Base-by-base conservation (phyloP, 352 stramenopile species). In the Phytopythium oedochilum region DNA sequence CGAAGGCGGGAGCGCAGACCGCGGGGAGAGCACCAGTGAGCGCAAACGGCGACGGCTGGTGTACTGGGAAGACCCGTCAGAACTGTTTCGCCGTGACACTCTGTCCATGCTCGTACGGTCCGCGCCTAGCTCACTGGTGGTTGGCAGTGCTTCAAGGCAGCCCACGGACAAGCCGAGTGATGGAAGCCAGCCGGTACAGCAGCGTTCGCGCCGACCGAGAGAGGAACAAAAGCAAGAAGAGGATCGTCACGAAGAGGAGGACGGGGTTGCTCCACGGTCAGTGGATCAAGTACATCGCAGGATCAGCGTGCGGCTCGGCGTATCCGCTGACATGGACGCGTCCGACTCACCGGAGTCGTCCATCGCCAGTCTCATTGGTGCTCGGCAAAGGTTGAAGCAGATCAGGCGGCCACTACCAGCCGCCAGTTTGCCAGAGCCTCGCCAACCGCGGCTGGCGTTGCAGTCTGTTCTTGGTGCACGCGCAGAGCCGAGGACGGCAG, bases 261-360 rank as follows among this genome's bases (percentile, higher is more conserved):
- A 48, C 9, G 42, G 11, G 17, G 7, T 28, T 6, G 17, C 7
- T 38, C 15, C n/a, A 29, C 25, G n/a, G 45, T 5, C 28, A 28
- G 28, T 26, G 17, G 25, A 15, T 23, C 45, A 8, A 36, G 15
- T 18, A 28, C 18, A n/a, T 0, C 45, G 28, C 28, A 22, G 23
- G 14, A 48, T 28, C 12, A 48, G 42, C 14, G 22, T 29, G 23
- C 42, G 42, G 2, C 23, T 48, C 14, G 42, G 42, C 23, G 14
- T 48, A 34, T 48, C 42, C 15, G 15, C 42, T 12, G 42, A 48
- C 42, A 32, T 48, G 42, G 42, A 48, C 42, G 42, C 22, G 22
- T 32, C 22, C 10, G 42, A 48, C 23, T 48, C 42, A 15, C 25
- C 23, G 23, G 42, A 48, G 11, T 48, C 23, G 14, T 29, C 42